A percentile compares a stretch with the other conserved stretches of the same genome.
These are phyloP conservation scores for Aspergillus costaricaensis DNA, from an alignment of 2,329 filamentous ascomycete genomes.

Conservation along the genomic window DNA sequence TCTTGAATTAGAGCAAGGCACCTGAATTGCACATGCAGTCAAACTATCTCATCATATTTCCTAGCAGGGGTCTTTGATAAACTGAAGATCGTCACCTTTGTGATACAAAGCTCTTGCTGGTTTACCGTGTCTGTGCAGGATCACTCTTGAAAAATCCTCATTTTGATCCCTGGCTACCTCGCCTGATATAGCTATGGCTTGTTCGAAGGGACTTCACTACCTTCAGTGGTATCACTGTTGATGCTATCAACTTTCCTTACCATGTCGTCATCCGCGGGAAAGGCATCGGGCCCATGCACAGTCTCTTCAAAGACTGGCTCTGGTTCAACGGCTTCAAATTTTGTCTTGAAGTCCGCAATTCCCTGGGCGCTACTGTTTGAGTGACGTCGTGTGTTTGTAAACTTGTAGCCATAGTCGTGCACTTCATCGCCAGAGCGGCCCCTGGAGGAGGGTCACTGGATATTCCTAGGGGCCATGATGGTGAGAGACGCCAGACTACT, in stretches of 20 bases:
- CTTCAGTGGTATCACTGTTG: slow-evolving; percentile 47
- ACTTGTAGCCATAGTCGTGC: slow-evolving; percentile 78
- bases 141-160: background rate
- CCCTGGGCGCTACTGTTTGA: slow-evolving; percentile 84
- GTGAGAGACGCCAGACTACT: background rate
- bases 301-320: slow-evolving; percentile 93
- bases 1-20: background rate
- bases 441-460: slow-evolving; percentile 54
- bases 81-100: too few relatives aligned
- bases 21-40: too few relatives aligned
- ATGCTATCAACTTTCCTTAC: slow-evolving; percentile 38
- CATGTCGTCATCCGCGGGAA: slow-evolving; percentile 13
- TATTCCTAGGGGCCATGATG: background rate
- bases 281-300: slow-evolving; percentile 68
- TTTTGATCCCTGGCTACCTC: background rate
- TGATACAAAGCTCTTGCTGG: background rate
- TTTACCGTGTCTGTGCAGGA: background rate
- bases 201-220: slow-evolving; percentile 18
- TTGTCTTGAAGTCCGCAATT: slow-evolving; percentile 84
- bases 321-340: slow-evolving; percentile 87
- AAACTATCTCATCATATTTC: too few relatives aligned
- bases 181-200: background rate
- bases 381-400: slow-evolving; percentile 83
- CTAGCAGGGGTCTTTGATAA: too few relatives aligned
- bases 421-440: slow-evolving; percentile 81